phyloP scores from a whole-genome alignment of 306 rosid genomes.

The Prunus padus region DNA sequence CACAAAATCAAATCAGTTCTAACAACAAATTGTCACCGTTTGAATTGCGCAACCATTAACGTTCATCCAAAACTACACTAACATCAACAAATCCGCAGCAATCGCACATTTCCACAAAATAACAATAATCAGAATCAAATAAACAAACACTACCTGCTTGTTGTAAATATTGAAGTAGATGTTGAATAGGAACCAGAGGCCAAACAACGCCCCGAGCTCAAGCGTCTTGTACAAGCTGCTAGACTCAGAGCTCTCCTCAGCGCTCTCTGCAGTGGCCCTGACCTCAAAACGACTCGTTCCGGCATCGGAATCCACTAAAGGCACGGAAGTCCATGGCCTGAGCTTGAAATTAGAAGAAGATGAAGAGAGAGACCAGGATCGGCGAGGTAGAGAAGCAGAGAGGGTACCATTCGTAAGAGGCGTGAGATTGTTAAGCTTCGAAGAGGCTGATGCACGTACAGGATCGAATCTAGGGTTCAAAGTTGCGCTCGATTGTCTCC shows the following conservation, averaged over 20 bases:
- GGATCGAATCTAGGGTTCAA: constrained; percentile 26
- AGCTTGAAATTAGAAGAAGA: constrained; percentile 41
- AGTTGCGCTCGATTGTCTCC: constrained; percentile 9
- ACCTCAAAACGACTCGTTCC: constrained; percentile 32
- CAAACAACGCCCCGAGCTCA: constrained; percentile 67
- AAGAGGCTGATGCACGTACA: constrained; percentile 23
- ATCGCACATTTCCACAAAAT: background rate
- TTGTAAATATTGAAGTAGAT: constrained; percentile 92
- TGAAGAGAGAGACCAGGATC: constrained; percentile 61
- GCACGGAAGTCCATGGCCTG: constrained; percentile 44
- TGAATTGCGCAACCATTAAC: background rate
- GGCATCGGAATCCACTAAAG: constrained; percentile 27
- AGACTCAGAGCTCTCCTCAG: constrained; percentile 30
- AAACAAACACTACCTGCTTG: constrained; percentile 61
- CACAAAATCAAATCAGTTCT: background rate
- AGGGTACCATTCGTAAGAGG: constrained; percentile 27
- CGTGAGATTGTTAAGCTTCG: constrained; percentile 23
- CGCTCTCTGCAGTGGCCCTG: constrained; percentile 58
- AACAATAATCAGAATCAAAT: background rate
- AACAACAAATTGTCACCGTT: background rate
- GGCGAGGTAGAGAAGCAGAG: constrained; percentile 39
- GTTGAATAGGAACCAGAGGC: constrained; percentile 79
- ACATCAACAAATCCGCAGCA: background rate
- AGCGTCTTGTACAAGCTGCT: constrained; percentile 40
- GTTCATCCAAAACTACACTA: background rate